Evolutionary conservation across 139 green algal genomes (phyloP).

Genomic region (Micractinium sp.): DNA sequence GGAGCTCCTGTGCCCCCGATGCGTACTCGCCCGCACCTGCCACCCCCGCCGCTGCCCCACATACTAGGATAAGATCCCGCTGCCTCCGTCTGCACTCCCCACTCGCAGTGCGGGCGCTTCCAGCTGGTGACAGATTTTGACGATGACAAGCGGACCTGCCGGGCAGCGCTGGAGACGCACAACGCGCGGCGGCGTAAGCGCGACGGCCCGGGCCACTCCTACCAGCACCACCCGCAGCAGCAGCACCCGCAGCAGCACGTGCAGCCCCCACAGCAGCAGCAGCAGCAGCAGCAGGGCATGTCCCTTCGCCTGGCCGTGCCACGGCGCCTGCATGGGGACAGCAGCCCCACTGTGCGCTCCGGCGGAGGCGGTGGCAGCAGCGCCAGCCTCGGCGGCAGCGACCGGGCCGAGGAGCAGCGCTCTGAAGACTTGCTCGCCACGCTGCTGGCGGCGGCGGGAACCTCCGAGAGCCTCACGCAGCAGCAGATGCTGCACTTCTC

Average conservation of each 20-base stretch:
- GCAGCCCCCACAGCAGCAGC: not conserved
- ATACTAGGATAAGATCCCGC: no score
- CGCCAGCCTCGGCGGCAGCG: not conserved
- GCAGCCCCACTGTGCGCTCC: not conserved
- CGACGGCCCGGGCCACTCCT: not conserved
- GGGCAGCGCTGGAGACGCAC: not conserved
- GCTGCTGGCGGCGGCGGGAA: no score
- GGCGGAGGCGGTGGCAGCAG: not conserved
- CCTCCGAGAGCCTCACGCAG: no score
- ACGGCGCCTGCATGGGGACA: not conserved
- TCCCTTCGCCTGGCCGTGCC: not conserved
- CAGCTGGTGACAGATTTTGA: not conserved
- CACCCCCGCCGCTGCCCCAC: no score
- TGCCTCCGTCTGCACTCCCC: not conserved
- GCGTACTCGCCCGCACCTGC: no score
- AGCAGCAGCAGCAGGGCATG: not conserved
- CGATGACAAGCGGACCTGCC: conserved; percentile 1
- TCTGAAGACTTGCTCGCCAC: no score
- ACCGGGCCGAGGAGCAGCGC: no score
- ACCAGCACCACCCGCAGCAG: not conserved
- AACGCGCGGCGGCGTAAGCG: conserved; percentile 22
- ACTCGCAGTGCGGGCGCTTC: conserved; percentile 8
- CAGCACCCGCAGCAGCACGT: not conserved
- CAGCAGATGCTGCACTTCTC: no score
- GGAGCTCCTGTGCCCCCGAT: no score